Evolutionary conservation across 768 basidiomycete genomes (phyloP).

Genomic region (Agaricus blazei): DNA sequence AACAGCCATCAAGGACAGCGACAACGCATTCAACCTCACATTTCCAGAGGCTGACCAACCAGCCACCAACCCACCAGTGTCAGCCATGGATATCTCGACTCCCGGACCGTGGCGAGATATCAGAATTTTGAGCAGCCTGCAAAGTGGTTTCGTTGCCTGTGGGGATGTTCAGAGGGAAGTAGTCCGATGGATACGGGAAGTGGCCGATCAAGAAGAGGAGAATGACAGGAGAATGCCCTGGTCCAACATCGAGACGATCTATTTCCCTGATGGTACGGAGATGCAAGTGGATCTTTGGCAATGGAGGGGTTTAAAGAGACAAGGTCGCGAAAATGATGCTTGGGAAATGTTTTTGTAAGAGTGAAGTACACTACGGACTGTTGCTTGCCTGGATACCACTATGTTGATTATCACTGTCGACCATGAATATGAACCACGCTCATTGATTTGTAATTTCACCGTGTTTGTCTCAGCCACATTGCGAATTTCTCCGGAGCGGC

Average conservation of each 20-base stretch:
- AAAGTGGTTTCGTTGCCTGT: not conserved
- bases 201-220: not conserved
- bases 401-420: no score
- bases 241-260: not conserved
- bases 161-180: constrained; percentile 1
- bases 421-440: no score
- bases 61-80: not conserved
- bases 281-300: constrained; percentile 1
- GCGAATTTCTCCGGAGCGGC: no score
- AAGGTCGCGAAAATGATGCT: not conserved
- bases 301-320: constrained; percentile 1
- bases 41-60: not conserved
- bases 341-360: constrained; percentile 1
- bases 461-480: no score
- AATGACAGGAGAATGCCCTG: not conserved
- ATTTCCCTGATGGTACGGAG: not conserved
- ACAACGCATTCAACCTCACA: not conserved
- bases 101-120: not conserved
- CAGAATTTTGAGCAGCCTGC: not conserved
- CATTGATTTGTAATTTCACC: no score
- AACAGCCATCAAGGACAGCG: not conserved
- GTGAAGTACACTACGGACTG: not conserved
- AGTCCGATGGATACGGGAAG: not conserved
- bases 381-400: no score
- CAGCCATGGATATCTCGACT: not conserved